phyloP scores from a whole-genome alignment of 768 basidiomycete genomes.

The Kwoniella heveanensis region DNA sequence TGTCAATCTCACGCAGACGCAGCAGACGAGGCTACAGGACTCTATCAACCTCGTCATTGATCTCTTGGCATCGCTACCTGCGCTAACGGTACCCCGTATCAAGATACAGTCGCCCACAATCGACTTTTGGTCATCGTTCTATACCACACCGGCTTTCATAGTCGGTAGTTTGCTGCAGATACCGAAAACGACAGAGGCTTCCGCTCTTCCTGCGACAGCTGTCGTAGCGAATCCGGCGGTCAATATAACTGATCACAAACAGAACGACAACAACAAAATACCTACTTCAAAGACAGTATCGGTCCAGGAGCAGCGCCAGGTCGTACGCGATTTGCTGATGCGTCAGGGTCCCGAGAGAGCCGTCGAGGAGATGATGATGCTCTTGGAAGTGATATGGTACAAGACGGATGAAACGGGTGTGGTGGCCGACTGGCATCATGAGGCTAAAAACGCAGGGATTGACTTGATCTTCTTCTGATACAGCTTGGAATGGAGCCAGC shows the following conservation, averaged over 20 bases:
- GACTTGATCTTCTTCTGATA: conserved; percentile 3
- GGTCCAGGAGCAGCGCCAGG: neutral
- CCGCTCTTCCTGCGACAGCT: neutral
- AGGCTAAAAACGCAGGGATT: neutral
- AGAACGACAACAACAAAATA: too few relatives aligned
- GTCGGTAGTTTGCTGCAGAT: neutral
- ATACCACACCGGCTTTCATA: conserved; percentile 4
- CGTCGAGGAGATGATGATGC: conserved; percentile 1
- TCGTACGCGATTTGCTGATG: neutral
- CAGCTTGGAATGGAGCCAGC: too few relatives aligned
- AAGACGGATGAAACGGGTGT: neutral
- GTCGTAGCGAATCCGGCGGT: neutral
- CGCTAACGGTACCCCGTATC: neutral
- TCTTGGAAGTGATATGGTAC: neutral
- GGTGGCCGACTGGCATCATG: conserved; percentile 1
- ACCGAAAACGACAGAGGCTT: neutral
- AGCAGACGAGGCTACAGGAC: neutral
- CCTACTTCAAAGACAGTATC: neutral
- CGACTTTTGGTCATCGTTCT: conserved; percentile 1
- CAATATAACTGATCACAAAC: too few relatives aligned
- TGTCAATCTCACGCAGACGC: neutral
- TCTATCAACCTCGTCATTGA: neutral
- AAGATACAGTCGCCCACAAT: neutral
- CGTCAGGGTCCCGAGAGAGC: conserved; percentile 1
- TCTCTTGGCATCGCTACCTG: conserved; percentile 1